These are phyloP conservation scores for Penicillium desertorum DNA, from an alignment of 495 filamentous ascomycete genomes.

Conservation along the genomic window DNA sequence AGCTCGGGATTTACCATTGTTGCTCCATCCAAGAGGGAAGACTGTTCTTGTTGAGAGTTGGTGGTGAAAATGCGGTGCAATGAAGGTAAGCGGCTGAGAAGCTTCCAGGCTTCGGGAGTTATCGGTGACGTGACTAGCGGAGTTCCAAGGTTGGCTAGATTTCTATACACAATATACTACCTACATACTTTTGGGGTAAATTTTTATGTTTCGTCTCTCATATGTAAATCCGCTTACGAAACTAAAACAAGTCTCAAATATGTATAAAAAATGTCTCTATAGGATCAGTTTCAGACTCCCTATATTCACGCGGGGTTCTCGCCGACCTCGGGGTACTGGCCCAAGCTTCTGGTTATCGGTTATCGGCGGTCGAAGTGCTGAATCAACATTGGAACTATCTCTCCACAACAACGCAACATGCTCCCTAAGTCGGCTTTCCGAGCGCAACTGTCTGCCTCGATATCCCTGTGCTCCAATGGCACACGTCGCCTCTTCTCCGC, in stretches of 20 bases:
- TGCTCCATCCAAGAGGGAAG: constrained; percentile 9
- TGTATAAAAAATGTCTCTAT: not conserved
- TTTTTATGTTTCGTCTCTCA: not conserved
- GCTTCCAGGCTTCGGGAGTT: constrained; percentile 8
- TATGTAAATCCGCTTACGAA: not conserved
- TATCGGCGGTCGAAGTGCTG: constrained; percentile 8
- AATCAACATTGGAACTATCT: not conserved
- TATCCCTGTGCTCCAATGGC: not conserved
- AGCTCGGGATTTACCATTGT: constrained; percentile 57
- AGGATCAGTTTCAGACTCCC: not conserved
- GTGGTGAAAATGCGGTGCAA: not conserved
- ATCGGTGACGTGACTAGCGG: constrained; percentile 22
- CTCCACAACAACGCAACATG: constrained; percentile 20
- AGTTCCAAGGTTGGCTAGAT: not conserved
- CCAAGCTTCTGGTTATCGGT: constrained; percentile 25
- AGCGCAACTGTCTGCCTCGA: constrained; percentile 21
- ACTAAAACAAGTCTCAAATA: not conserved
- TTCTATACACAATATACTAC: not conserved
- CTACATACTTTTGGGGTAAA: not conserved
- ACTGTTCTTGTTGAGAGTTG: not conserved
- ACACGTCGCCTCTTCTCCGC: constrained; percentile 26
- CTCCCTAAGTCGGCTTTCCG: constrained; percentile 19
- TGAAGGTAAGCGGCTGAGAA: not conserved
- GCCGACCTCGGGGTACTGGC: constrained; percentile 19
- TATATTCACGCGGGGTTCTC: constrained; percentile 23